Evolutionary conservation across 1,139 yeast genomes (phyloP).

Genomic region (Lodderomyces margitis): DNA sequence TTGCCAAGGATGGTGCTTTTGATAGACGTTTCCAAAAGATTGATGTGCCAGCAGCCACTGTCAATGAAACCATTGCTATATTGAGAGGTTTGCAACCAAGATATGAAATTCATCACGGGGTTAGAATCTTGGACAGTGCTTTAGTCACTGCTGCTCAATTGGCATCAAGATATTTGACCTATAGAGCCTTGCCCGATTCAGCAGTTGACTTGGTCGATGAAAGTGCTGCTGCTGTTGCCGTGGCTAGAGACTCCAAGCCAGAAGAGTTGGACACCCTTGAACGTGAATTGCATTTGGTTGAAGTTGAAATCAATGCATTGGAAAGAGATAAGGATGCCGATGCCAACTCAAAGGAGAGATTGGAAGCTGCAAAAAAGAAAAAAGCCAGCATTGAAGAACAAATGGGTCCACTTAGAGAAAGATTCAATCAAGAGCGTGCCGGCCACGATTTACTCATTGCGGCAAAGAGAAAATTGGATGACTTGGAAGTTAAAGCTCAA

Average conservation of each 20-base stretch:
- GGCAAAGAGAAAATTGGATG: slow-evolving; percentile 89
- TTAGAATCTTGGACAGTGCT: slow-evolving; percentile 92
- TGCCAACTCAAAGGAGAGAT: slow-evolving; percentile 79
- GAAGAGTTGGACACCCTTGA: slow-evolving; percentile 93
- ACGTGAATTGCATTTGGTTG: slow-evolving; percentile 84
- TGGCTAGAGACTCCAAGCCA: slow-evolving; percentile 96
- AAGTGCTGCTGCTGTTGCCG: slow-evolving; percentile 96
- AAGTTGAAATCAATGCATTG: slow-evolving; percentile 94
- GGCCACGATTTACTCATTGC: slow-evolving; percentile 89
- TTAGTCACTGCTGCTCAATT: slow-evolving; percentile 92
- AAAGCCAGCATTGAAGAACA: slow-evolving; percentile 85
- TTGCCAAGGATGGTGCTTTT: slow-evolving; percentile 97
- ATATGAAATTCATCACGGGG: slow-evolving; percentile 98
- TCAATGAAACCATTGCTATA: slow-evolving; percentile 91
- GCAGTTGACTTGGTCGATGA: slow-evolving; percentile 97
- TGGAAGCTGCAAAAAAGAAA: slow-evolving; percentile 71
- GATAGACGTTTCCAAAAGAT: slow-evolving; percentile 98
- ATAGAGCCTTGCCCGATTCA: slow-evolving; percentile 94
- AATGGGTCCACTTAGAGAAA: slow-evolving; percentile 79
- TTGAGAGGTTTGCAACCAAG: slow-evolving; percentile 94
- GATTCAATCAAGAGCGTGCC: slow-evolving; percentile 82
- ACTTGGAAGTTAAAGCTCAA: slow-evolving; percentile 83
- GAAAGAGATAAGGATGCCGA: slow-evolving; percentile 96
- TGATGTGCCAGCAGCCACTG: slow-evolving; percentile 92
- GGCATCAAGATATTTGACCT: slow-evolving; percentile 92